Conservation (phyloP, 768 basidiomycete species). For the Chlorophyllum brunneum region DNA sequence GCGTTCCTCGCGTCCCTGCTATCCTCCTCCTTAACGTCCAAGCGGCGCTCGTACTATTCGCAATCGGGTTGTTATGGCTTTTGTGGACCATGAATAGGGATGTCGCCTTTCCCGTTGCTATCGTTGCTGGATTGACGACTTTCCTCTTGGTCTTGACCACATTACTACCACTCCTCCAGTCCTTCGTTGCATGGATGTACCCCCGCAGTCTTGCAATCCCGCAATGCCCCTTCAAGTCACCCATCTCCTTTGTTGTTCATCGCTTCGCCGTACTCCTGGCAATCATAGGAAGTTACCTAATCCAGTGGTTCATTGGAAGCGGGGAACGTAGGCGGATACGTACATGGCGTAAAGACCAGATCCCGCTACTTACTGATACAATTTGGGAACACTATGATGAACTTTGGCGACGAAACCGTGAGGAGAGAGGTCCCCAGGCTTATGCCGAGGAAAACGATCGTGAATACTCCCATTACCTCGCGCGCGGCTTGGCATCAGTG, state of each 20-base stretch:
- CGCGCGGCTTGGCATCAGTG: background rate
- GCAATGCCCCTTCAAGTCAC: slow-evolving; percentile 26
- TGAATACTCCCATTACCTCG: slow-evolving; percentile 6
- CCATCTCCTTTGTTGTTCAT: slow-evolving; percentile 22
- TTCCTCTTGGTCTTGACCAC: slow-evolving; percentile 20
- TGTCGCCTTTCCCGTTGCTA: slow-evolving; percentile 19
- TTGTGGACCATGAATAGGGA: slow-evolving; percentile 22
- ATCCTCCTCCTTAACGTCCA: slow-evolving; percentile 27
- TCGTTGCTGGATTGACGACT: slow-evolving; percentile 19
- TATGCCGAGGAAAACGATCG: background rate
- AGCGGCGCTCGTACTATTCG: slow-evolving; percentile 26
- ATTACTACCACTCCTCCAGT: slow-evolving; percentile 22
- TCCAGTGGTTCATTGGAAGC: background rate
- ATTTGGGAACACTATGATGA: slow-evolving; percentile 6
- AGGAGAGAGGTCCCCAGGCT: background rate
- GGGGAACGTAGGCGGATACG: background rate
- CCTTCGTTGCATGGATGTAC: slow-evolving; percentile 6
- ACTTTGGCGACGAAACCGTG: slow-evolving; percentile 2
- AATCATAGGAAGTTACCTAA: background rate
- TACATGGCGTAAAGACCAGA: slow-evolving; percentile 1
- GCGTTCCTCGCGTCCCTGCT: slow-evolving; percentile 24
- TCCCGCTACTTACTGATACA: slow-evolving; percentile 2
- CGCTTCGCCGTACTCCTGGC: slow-evolving; percentile 9
- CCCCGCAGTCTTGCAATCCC: slow-evolving; percentile 3
- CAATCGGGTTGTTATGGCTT: slow-evolving; percentile 24